Percentiles rank a stretch among this genome's conserved stretches.
phyloP scores from a whole-genome alignment of 148 eudicot genomes.

The Camellia japonica region DNA sequence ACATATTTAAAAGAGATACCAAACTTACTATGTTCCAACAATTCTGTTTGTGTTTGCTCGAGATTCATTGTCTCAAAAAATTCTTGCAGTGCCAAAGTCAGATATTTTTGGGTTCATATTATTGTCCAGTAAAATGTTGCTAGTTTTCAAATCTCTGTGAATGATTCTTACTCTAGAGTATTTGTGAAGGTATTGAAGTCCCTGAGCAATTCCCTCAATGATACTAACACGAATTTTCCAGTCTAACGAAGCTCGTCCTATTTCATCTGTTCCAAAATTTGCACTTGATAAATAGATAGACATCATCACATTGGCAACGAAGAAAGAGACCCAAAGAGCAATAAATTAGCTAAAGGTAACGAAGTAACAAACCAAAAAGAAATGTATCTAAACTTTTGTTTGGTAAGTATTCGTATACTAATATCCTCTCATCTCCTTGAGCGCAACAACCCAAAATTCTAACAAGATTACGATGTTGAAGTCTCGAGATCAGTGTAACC shows the following conservation, averaged over 20 bases:
- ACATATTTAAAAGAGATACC: background rate
- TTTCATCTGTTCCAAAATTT: background rate
- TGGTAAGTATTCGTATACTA: background rate
- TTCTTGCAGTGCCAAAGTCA: background rate
- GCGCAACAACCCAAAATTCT: too few species aligned
- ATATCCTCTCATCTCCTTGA: background rate
- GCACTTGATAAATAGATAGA: too few species aligned
- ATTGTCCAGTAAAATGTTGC: conserved; percentile 26
- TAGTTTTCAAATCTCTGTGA: background rate
- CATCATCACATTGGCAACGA: background rate
- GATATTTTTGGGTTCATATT: background rate
- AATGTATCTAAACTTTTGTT: too few species aligned
- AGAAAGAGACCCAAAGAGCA: background rate
- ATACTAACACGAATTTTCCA: background rate
- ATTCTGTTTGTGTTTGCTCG: background rate
- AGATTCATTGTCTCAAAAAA: background rate
- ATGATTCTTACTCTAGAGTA: conserved; percentile 1
- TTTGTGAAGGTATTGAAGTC: conserved; percentile 2
- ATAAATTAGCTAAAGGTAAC: background rate
- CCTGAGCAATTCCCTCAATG: conserved; percentile 2
- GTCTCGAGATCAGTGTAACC: background rate
- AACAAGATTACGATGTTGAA: background rate
- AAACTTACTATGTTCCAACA: background rate
- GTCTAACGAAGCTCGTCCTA: background rate
- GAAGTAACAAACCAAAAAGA: background rate